phyloP scores from a whole-genome alignment of 1,284 basidiomycete species.

The Cystobasidiaceae sp. region DNA sequence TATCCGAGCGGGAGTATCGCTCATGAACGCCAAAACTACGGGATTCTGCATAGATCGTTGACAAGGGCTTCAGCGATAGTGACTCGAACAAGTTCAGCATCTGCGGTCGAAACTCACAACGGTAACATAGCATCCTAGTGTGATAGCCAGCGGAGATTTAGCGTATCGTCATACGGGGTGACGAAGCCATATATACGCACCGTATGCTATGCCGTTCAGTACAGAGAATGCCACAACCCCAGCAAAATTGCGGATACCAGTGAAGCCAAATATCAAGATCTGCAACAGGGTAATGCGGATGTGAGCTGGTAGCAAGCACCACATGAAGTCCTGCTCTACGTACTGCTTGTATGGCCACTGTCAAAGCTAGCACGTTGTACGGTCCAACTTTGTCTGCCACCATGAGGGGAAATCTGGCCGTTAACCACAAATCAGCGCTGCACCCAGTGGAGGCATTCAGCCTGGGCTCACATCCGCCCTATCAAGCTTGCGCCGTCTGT shows the following conservation, averaged over 20 bases:
- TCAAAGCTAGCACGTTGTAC: conserved; percentile 14
- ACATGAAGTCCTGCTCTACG: too few species aligned
- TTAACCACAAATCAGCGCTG: background rate
- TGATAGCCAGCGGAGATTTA: too few species aligned
- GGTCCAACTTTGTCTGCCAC: conserved; percentile 19
- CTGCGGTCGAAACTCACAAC: background rate
- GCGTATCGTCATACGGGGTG: too few species aligned
- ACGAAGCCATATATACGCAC: background rate
- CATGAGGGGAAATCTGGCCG: conserved; percentile 11
- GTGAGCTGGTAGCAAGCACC: too few species aligned
- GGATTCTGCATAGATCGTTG: conserved; percentile 21
- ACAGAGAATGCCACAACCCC: conserved; percentile 26
- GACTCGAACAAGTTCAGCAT: background rate
- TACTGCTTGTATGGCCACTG: background rate
- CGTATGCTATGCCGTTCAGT: conserved; percentile 25
- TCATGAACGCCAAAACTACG: conserved; percentile 12
- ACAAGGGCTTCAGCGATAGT: too few species aligned
- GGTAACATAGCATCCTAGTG: conserved; percentile 18
- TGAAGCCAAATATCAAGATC: conserved; percentile 26
- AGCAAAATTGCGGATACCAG: conserved; percentile 21
- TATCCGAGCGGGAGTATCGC: conserved; percentile 24
- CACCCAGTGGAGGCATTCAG: background rate
- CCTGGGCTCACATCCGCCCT: conserved; percentile 4
- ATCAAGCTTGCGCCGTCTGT: conserved; percentile 23
- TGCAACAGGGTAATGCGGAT: background rate